A percentile compares a stretch with the other conserved stretches of the same genome.
phyloP scores from a whole-genome alignment of 2,329 filamentous ascomycete genomes.

The Alternaria atra region DNA sequence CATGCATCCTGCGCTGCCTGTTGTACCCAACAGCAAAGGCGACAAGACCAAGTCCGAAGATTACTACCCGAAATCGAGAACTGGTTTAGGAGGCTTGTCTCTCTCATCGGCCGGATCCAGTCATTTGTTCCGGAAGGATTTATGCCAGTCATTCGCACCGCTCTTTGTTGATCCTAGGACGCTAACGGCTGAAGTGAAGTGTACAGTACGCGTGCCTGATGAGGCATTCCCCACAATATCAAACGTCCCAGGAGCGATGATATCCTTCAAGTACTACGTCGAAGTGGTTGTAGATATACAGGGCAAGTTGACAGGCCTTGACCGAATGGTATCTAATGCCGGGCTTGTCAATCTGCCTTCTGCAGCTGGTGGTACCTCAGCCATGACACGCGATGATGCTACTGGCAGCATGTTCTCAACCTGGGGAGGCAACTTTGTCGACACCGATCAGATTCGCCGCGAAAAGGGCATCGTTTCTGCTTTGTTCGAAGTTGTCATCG shows the following conservation, averaged over 20 bases:
- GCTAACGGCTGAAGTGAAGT: conserved; percentile 80
- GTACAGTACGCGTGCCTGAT: conserved; percentile 85
- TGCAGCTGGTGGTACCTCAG: conserved; percentile 53
- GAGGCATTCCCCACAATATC: conserved; percentile 92
- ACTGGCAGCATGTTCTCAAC: conserved; percentile 60
- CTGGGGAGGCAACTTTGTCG: conserved; percentile 76
- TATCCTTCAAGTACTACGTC: conserved; percentile 92
- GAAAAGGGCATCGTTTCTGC: conserved; percentile 93
- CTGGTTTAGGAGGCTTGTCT: conserved; percentile 85
- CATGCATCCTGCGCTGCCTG: conserved; percentile 71
- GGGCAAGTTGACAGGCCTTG: conserved; percentile 81
- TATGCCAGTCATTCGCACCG: conserved; percentile 87
- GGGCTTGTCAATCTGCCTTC: conserved; percentile 60
- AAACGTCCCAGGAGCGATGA: conserved; percentile 89
- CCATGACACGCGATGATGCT: conserved; percentile 44
- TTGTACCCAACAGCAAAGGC: conserved; percentile 69
- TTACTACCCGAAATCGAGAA: conserved; percentile 85
- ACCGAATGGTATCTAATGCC: conserved; percentile 68
- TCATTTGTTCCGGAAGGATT: conserved; percentile 93
- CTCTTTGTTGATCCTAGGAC: conserved; percentile 85
- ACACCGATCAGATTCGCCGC: conserved; percentile 84
- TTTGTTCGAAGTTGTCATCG: conserved; percentile 85
- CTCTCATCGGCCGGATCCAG: conserved; percentile 85
- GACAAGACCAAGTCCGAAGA: conserved; percentile 80
- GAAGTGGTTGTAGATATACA: conserved; percentile 94